phyloP scores from a whole-genome alignment of 495 filamentous ascomycete genomes.

The Jackrogersella multiformis region DNA sequence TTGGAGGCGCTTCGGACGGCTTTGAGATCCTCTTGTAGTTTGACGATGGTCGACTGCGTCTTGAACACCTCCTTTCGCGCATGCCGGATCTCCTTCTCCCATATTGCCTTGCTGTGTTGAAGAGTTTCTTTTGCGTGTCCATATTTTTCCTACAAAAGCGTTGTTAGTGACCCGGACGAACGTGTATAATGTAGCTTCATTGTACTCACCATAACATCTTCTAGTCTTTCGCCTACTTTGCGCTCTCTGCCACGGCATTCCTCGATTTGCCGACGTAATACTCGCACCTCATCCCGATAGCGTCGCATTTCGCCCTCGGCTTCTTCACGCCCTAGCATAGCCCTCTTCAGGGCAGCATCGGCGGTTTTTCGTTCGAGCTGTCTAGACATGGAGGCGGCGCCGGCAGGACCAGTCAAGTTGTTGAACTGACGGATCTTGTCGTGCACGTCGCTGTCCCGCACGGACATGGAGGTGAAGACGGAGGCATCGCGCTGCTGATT shows the following conservation, averaged over 20 bases:
- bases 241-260: conserved; percentile 78
- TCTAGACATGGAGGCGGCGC: conserved; percentile 64
- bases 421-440: conserved; percentile 89
- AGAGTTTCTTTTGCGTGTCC: conserved; percentile 78
- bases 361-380: conserved; percentile 67
- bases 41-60: conserved; percentile 76
- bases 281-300: conserved; percentile 65
- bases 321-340: conserved; percentile 85
- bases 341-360: conserved; percentile 79
- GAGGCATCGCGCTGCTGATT: conserved; percentile 68
- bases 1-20: conserved; percentile 63
- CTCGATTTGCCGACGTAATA: conserved; percentile 65
- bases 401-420: conserved; percentile 57
- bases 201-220: conserved; percentile 72
- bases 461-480: conserved; percentile 53
- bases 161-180: conserved; percentile 11
- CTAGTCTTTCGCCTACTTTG: conserved; percentile 78
- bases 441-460: conserved; percentile 77
- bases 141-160: conserved; percentile 70
- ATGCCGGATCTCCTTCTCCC: conserved; percentile 85
- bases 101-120: conserved; percentile 73
- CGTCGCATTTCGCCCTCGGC: conserved; percentile 74
- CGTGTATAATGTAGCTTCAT: not conserved
- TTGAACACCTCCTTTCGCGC: conserved; percentile 89
- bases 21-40: conserved; percentile 85